Conservation (phyloP, 441 rosid species). For the Gossypium lobatum region DNA sequence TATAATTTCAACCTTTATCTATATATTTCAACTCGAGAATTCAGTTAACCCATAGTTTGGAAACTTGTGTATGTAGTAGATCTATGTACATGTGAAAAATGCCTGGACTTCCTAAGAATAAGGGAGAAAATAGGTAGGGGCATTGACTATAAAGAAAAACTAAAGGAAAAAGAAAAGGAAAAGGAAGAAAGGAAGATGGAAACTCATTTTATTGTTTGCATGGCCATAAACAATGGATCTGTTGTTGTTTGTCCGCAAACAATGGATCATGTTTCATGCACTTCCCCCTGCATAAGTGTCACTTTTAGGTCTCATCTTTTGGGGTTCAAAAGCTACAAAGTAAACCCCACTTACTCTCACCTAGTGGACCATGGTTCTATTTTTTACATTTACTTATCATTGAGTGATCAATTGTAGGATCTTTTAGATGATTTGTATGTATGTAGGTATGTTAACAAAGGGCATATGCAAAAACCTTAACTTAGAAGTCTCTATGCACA, state of each 20-base stretch:
- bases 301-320: neutral
- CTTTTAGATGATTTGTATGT: no score
- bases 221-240: neutral
- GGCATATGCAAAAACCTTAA: no score
- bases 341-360: neutral
- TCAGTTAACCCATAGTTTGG: neutral
- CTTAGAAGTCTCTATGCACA: no score
- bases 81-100: neutral
- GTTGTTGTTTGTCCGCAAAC: neutral
- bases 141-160: neutral
- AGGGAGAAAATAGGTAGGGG: neutral
- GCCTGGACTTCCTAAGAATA: neutral
- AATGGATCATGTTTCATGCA: constrained; percentile 11
- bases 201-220: neutral
- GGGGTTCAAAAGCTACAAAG: constrained; percentile 6
- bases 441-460: no score
- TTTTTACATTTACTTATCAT: no score
- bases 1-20: no score
- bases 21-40: neutral
- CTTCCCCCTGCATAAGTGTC: neutral
- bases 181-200: neutral
- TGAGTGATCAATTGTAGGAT: no score
- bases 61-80: neutral
- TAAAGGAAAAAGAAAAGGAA: neutral
- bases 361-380: neutral